These are phyloP conservation scores for Podospora pseudocomata DNA, from an alignment of 495 filamentous ascomycete species.

Conservation along the genomic window DNA sequence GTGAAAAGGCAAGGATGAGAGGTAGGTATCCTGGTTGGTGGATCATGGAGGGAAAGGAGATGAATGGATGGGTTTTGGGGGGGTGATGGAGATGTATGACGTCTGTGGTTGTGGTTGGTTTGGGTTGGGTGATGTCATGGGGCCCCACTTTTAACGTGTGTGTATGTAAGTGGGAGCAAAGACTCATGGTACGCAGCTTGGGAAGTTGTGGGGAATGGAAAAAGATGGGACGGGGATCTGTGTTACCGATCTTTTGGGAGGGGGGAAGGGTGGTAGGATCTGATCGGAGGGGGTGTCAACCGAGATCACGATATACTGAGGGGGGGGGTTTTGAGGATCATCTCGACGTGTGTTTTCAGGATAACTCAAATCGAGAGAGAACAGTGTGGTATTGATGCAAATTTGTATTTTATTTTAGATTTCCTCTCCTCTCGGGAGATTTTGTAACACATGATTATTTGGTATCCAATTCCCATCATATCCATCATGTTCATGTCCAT, in stretches of 20 bases:
- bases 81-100: slow-evolving; percentile 8
- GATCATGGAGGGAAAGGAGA: neutral
- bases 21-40: neutral
- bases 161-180: too few species aligned
- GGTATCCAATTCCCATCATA: neutral
- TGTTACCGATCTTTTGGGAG: neutral
- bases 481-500: neutral
- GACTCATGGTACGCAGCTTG: too few species aligned
- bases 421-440: neutral
- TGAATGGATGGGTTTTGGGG: neutral
- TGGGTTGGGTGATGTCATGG: neutral
- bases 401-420: neutral
- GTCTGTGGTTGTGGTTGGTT: slow-evolving; percentile 8
- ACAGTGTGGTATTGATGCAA: neutral
- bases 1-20: neutral
- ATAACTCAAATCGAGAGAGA: too few species aligned
- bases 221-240: neutral
- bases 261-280: too few species aligned
- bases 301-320: too few species aligned
- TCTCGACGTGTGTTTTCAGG: too few species aligned
- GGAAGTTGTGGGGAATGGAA: too few species aligned
- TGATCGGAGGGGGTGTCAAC: too few species aligned
- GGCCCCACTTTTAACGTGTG: too few species aligned
- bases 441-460: neutral
- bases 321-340: too few species aligned